These are phyloP conservation scores for Phytophthora megakarya DNA, from an alignment of 352 stramenopile species.

Conservation along the genomic window DNA sequence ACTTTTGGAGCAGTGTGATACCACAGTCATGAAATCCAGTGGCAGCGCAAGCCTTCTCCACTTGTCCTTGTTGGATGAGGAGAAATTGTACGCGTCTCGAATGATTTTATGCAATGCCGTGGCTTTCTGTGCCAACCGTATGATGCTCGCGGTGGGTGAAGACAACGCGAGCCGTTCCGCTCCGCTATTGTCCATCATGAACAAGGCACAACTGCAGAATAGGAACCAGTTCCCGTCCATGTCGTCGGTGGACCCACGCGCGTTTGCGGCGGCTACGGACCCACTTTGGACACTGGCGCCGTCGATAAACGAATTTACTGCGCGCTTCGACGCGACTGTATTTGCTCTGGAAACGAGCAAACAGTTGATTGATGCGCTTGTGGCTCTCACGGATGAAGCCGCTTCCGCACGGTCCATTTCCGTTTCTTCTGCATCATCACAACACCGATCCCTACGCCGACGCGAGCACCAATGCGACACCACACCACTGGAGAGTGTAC, in stretches of 20 bases:
- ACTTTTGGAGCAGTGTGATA: slow-evolving; percentile 50
- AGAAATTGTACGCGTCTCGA: slow-evolving; percentile 79
- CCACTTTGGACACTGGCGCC: slow-evolving; percentile 66
- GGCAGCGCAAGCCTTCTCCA: slow-evolving; percentile 48
- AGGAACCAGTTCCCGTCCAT: slow-evolving; percentile 53
- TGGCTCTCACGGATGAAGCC: slow-evolving; percentile 25
- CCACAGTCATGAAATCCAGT: slow-evolving; percentile 30
- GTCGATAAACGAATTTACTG: slow-evolving; percentile 63
- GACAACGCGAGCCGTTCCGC: slow-evolving; percentile 36
- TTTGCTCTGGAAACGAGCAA: slow-evolving; percentile 57
- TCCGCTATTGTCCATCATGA: slow-evolving; percentile 54
- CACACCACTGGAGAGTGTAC: slow-evolving; percentile 50
- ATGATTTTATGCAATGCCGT: slow-evolving; percentile 83
- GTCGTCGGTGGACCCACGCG: slow-evolving; percentile 53
- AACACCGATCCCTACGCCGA: slow-evolving; percentile 30
- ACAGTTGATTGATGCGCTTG: slow-evolving; percentile 41
- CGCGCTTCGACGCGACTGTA: slow-evolving; percentile 56
- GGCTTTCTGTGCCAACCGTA: slow-evolving; percentile 75
- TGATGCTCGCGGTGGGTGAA: slow-evolving; percentile 66
- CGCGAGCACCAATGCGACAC: slow-evolving; percentile 49
- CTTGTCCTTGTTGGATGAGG: slow-evolving; percentile 73
- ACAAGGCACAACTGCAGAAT: slow-evolving; percentile 40
- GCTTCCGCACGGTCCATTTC: slow-evolving; percentile 19
- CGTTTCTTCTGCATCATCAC: slow-evolving; percentile 27
- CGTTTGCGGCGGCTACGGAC: slow-evolving; percentile 61